Evolutionary conservation across 2,329 filamentous ascomycete genomes (phyloP).

Genomic region (Alternaria incomplexa): DNA sequence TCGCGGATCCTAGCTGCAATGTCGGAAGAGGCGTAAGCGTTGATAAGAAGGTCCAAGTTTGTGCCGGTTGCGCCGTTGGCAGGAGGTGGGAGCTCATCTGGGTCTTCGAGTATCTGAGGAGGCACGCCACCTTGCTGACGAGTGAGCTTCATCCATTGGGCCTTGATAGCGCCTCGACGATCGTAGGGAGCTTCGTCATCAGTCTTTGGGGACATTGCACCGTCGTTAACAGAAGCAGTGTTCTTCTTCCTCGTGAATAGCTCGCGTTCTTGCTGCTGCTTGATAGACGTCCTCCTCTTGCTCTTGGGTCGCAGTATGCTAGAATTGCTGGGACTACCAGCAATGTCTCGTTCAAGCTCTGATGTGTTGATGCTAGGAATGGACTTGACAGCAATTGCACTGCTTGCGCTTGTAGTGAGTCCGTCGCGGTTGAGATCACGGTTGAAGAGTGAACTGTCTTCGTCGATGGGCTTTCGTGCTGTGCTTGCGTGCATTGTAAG

Average conservation of each 20-base stretch:
- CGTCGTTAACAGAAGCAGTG: conserved; percentile 56
- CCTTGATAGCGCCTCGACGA: conserved; percentile 58
- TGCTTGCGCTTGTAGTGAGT: conserved; percentile 78
- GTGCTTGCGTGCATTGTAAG: conserved; percentile 92
- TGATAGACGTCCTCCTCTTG: conserved; percentile 80
- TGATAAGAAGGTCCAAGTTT: conserved; percentile 81
- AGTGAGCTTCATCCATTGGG: conserved; percentile 66
- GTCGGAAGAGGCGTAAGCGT: conserved; percentile 76
- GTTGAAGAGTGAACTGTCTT: conserved; percentile 64
- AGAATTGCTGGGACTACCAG: conserved; percentile 66
- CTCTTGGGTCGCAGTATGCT: conserved; percentile 66
- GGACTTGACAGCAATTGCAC: conserved; percentile 86
- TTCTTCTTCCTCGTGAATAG: conserved; percentile 84
- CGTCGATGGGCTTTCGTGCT: conserved; percentile 60
- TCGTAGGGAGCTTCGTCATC: conserved; percentile 65
- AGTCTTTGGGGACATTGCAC: conserved; percentile 64
- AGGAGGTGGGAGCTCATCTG: conserved; percentile 64
- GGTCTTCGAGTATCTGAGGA: conserved; percentile 72
- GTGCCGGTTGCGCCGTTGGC: conserved; percentile 66
- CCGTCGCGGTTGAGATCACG: conserved; percentile 68
- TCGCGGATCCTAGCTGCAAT: conserved; percentile 76
- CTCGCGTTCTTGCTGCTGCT: conserved; percentile 84
- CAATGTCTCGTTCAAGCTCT: conserved; percentile 68
- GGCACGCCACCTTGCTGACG: conserved; percentile 61
- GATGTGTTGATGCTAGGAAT: conserved; percentile 81